These are phyloP conservation scores for Kodamaea arcana DNA, from an alignment of 1,139 yeast species.

Conservation along the genomic window DNA sequence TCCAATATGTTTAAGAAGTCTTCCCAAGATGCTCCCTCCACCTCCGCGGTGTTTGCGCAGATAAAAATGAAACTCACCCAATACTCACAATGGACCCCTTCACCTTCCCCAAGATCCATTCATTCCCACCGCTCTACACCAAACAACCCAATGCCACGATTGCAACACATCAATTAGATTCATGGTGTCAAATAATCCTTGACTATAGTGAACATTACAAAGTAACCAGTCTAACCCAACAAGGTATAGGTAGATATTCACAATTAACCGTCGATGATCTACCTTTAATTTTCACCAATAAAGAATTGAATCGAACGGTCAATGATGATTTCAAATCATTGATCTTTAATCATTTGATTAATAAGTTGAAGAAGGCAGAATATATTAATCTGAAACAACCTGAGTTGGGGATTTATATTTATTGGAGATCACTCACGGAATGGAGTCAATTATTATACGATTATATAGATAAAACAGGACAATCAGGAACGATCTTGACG, in stretches of 20 bases:
- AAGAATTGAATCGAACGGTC: constrained; percentile 48
- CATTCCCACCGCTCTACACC: constrained; percentile 91
- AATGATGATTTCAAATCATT: constrained; percentile 51
- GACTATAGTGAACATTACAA: constrained; percentile 56
- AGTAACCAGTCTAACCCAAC: constrained; percentile 36
- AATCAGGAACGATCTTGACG: constrained; percentile 72
- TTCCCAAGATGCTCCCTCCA: no score
- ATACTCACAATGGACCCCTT: constrained; percentile 15
- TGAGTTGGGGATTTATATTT: constrained; percentile 48
- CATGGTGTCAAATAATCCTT: constrained; percentile 42
- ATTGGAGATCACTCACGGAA: constrained; percentile 70
- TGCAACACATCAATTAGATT: constrained; percentile 63
- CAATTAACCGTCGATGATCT: constrained; percentile 22
- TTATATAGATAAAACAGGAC: constrained; percentile 67
- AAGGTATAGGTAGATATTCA: constrained; percentile 25
- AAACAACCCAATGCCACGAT: constrained; percentile 82
- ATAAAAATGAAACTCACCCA: no score
- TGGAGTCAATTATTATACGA: constrained; percentile 61
- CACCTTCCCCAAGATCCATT: constrained; percentile 67
- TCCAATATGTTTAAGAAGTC: no score
- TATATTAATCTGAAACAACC: constrained; percentile 44
- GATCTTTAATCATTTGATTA: constrained; percentile 57
- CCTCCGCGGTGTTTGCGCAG: no score
- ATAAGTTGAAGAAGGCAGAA: constrained; percentile 47
- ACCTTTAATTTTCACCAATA: constrained; percentile 46